Conservation (phyloP, 2,329 filamentous ascomycete genomes). For the Cryphonectria japonica region DNA sequence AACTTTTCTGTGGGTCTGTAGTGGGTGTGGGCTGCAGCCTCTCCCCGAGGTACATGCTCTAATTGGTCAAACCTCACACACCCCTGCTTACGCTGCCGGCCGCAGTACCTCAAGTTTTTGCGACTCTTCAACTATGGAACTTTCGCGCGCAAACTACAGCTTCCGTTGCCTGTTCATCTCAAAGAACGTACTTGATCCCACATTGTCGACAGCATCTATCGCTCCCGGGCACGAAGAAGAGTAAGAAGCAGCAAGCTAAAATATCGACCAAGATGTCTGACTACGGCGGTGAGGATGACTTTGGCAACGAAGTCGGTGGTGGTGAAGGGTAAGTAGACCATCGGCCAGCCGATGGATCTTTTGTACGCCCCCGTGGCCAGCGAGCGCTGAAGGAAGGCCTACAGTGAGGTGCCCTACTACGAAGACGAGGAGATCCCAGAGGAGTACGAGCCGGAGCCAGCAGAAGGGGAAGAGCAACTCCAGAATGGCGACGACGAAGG, state of each 20-base stretch:
- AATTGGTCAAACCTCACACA: background rate
- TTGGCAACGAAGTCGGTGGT: constrained; percentile 32
- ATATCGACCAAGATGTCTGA: constrained; percentile 64
- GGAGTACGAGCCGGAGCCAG: constrained; percentile 58
- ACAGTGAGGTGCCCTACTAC: constrained; percentile 71
- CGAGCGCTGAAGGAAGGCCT: constrained; percentile 40
- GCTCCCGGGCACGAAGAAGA: background rate
- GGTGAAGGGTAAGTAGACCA: constrained; percentile 23
- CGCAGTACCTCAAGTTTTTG: constrained; percentile 16
- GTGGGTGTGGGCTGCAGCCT: background rate
- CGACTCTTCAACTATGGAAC: constrained; percentile 6
- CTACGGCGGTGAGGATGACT: constrained; percentile 63
- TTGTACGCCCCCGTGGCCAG: constrained; percentile 31
- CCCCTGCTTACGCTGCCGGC: constrained; percentile 7
- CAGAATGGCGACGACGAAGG: constrained; percentile 60
- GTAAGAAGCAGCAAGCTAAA: constrained; percentile 22
- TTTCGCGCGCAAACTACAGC: constrained; percentile 5
- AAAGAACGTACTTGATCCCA: constrained; percentile 1
- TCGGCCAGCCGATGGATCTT: constrained; percentile 1
- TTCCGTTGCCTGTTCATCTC: constrained; percentile 12
- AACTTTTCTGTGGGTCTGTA: constrained; percentile 15
- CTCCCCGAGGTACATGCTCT: background rate
- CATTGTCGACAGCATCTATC: background rate
- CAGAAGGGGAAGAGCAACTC: constrained; percentile 54
- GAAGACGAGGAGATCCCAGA: constrained; percentile 70